Evolutionary conservation across 1,284 basidiomycete genomes (phyloP).

Genomic region (Marasmius oreades): DNA sequence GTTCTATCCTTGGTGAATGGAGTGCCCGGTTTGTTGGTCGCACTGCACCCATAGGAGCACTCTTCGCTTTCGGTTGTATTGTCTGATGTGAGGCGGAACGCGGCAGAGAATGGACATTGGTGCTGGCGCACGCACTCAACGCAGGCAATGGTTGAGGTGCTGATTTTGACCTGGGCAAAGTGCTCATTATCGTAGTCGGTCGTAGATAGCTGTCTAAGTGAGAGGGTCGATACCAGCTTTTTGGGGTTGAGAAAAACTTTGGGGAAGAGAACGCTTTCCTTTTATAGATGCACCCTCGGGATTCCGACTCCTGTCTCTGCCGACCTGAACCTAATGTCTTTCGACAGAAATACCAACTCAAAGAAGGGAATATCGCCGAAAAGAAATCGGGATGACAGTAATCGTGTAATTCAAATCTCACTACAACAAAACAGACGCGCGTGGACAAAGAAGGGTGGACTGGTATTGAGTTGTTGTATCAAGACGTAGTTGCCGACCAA

Average conservation of each 20-base stretch:
- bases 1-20: constrained; percentile 1
- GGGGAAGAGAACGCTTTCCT: too few species aligned
- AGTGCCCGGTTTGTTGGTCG: neutral
- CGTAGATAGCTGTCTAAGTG: neutral
- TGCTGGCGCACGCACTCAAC: neutral
- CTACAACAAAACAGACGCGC: too few species aligned
- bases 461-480: too few species aligned
- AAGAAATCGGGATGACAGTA: too few species aligned
- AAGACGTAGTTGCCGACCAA: too few species aligned
- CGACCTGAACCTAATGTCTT: too few species aligned
- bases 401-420: too few species aligned
- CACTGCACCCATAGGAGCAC: neutral
- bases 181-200: neutral
- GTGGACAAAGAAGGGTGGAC: too few species aligned
- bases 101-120: neutral
- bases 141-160: constrained; percentile 1
- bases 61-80: constrained; percentile 1
- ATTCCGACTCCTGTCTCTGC: too few species aligned
- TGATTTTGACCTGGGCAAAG: constrained; percentile 2
- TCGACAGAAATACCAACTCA: too few species aligned
- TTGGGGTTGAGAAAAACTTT: too few species aligned
- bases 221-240: neutral
- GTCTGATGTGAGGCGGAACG: constrained; percentile 1
- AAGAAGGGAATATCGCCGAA: too few species aligned
- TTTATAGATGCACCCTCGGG: constrained; percentile 29